Conservation (phyloP, 1,284 basidiomycete species). For the Cutaneotrichosporon spelunceum region DNA sequence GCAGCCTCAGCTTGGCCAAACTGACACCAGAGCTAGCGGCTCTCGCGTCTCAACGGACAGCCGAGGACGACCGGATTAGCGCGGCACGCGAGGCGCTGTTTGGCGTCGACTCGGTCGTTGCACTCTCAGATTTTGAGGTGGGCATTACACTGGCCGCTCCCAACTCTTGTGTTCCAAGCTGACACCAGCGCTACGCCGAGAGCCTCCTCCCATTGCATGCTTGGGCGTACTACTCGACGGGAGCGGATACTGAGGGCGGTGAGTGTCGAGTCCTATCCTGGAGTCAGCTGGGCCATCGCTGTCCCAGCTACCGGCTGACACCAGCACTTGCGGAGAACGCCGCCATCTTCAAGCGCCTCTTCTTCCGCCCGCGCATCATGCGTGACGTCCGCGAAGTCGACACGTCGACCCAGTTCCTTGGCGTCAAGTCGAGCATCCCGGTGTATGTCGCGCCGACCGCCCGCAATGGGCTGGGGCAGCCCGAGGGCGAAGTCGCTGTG, state of each 20-base stretch:
- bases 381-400: conserved; percentile 65
- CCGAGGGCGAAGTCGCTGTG: conserved; percentile 54
- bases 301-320: conserved; percentile 11
- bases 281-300: conserved; percentile 9
- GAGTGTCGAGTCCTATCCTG: conserved; percentile 34
- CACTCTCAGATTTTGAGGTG: conserved; percentile 41
- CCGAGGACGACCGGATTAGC: conserved; percentile 25
- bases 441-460: conserved; percentile 73
- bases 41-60: conserved; percentile 9
- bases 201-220: conserved; percentile 66
- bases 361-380: conserved; percentile 76
- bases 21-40: conserved; percentile 13
- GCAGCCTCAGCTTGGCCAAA: conserved; percentile 60
- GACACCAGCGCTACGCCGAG: conserved; percentile 55
- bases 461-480: conserved; percentile 53
- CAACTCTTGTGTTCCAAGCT: not conserved
- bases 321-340: conserved; percentile 59
- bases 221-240: conserved; percentile 73
- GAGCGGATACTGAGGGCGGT: conserved; percentile 73
- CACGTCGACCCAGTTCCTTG: conserved; percentile 69
- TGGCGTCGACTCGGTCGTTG: conserved; percentile 37
- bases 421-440: conserved; percentile 66
- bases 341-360: conserved; percentile 69
- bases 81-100: conserved; percentile 31
- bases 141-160: not conserved